phyloP scores from a whole-genome alignment of 345 rosid species.

The Gossypium turneri region DNA sequence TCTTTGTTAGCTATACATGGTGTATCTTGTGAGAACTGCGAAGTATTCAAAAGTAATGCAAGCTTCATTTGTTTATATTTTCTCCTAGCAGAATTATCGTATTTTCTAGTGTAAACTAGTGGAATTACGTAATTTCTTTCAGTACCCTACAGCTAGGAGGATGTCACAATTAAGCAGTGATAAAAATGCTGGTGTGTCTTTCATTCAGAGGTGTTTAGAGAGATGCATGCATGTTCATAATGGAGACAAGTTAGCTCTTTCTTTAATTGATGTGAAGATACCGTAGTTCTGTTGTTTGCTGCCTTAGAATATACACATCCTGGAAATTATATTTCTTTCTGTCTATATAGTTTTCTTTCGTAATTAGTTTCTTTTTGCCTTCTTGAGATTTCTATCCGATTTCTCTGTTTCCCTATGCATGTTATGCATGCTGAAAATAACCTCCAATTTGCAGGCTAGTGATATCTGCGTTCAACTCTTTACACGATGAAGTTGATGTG shows the following conservation, averaged over 20 bases:
- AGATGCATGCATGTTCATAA: background rate
- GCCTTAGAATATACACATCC: background rate
- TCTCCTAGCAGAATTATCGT: background rate
- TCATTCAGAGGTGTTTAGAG: background rate
- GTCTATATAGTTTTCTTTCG: background rate
- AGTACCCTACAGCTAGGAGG: background rate
- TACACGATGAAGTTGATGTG: constrained; percentile 30
- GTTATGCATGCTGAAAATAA: constrained; percentile 10
- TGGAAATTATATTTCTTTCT: background rate
- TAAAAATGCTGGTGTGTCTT: background rate
- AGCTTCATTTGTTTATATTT: background rate
- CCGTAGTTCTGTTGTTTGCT: background rate
- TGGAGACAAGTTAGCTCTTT: constrained; percentile 1
- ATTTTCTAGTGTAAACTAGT: background rate
- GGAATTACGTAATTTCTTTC: background rate
- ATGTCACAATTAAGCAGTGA: background rate
- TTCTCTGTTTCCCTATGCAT: background rate
- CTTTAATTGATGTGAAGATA: background rate
- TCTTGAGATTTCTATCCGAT: background rate
- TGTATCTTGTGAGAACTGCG: background rate
- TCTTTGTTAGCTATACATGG: background rate
- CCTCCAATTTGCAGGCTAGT: constrained; percentile 44
- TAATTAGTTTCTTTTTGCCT: constrained; percentile 3
- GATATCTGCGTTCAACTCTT: constrained; percentile 29
- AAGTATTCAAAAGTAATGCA: background rate